Base-by-base conservation (phyloP, 2,329 filamentous ascomycete species). In the Tympanopsis confertula region DNA sequence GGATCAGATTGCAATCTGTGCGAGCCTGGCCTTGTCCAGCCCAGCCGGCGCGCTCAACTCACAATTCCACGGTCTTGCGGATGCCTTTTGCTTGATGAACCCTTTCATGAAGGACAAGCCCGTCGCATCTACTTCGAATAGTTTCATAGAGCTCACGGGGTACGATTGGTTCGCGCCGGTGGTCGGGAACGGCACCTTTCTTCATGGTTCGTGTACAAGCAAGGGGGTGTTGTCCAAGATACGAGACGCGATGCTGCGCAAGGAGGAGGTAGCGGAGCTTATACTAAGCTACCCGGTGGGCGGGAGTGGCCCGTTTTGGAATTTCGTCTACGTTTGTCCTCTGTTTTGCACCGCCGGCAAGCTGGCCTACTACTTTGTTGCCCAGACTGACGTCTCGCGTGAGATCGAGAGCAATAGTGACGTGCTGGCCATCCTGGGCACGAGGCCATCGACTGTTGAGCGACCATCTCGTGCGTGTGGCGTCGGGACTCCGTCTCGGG, bases 1-100 rank as follows among this genome's bases (percentile, higher is more conserved):
- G 38, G 59, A 66, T 39, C 69, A 73, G 46, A 53, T 74, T 38
- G 63, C 62, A 1, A 50, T 61, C 20, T 63, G 62, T 37, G 65
- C 66, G 4, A 58, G 58, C 3, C 51, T 56, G 26, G 64, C 69
- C 1, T 49, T 75, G 3, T 57, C 64, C 30, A 7, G 52, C 2
- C 43, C 45, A 1, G 51, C 50, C n/a, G 51, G 53, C 15, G 50
- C 54, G 2, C 51, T 53, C 4, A 47, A 57, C 22, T 7, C 37
- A 18, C 55, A 49, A 41, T 77, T 68, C 38, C 65, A 66, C 3
- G 74, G 74, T 0, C 58, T 79, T 0, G 73, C 71, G 5, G 63
- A 71, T 36, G 71, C 71, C 17, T 78, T 78, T 44, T 73, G 71
- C 39, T 49, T 78, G 13, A 74, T 68, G 1, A 67, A 77, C 45